These are phyloP conservation scores for Cicer judaicum DNA, from an alignment of 306 rosid genomes.

Conservation along the genomic window DNA sequence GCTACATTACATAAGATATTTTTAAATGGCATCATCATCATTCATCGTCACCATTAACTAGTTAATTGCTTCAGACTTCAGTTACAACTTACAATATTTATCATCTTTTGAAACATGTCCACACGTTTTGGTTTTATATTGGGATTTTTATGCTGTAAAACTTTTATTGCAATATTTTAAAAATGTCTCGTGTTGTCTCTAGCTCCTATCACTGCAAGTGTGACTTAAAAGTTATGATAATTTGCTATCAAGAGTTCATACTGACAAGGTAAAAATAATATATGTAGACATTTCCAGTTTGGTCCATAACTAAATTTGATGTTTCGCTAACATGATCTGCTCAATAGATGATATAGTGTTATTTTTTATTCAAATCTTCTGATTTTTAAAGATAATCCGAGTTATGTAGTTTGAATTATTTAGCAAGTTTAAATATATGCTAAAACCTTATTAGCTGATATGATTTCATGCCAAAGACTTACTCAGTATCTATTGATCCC, in stretches of 20 bases:
- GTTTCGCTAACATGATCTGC: too few relatives aligned
- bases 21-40: constrained; percentile 10
- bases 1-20: constrained; percentile 13
- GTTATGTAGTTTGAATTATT: constrained; percentile 26
- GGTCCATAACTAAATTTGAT: too few relatives aligned
- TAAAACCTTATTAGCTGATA: constrained; percentile 15
- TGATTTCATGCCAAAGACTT: constrained; percentile 16
- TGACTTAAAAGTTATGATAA: too few relatives aligned
- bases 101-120: not conserved
- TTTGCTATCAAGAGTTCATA: too few relatives aligned
- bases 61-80: constrained; percentile 31
- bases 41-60: constrained; percentile 10
- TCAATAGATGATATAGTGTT: not conserved
- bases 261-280: too few relatives aligned
- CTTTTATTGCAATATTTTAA: not conserved
- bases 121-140: constrained; percentile 3
- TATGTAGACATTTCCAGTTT: too few relatives aligned
- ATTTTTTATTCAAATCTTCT: constrained; percentile 27
- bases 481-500: constrained; percentile 39
- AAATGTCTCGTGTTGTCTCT: too few relatives aligned
- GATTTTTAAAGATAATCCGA: not conserved
- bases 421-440: constrained; percentile 7
- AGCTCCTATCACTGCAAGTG: too few relatives aligned
- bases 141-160: not conserved
- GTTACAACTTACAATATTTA: constrained; percentile 26